Percentiles rank a stretch among this genome's conserved stretches.
Evolutionary conservation across 108 stramenopile species (phyloP).

Genomic region (Nannochloropsis salina): DNA sequence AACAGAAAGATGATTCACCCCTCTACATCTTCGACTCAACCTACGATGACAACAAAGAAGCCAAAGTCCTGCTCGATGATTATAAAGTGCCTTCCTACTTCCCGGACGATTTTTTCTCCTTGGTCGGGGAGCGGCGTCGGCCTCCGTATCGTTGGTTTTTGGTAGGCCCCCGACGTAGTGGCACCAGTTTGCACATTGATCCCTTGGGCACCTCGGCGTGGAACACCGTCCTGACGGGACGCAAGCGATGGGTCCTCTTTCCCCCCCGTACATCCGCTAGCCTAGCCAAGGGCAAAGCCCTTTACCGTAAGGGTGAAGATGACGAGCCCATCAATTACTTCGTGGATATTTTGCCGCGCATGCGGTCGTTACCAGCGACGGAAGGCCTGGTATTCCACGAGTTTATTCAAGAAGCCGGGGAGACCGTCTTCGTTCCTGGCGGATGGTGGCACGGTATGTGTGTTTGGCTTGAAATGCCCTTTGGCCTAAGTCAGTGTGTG

Average conservation of each 20-base stretch:
- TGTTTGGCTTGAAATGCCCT: background rate
- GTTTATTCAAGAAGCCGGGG: slow-evolving; percentile 92
- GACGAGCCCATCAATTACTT: slow-evolving; percentile 98
- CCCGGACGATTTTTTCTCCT: slow-evolving; percentile 78
- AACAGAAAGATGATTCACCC: slow-evolving; percentile 79
- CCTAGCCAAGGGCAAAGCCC: slow-evolving; percentile 63
- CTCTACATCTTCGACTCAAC: slow-evolving; percentile 91
- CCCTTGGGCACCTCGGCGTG: slow-evolving; percentile 92
- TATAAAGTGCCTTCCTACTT: slow-evolving; percentile 82
- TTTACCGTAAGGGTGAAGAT: slow-evolving; percentile 63
- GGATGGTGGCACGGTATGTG: slow-evolving; percentile 94
- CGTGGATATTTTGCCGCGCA: slow-evolving; percentile 75
- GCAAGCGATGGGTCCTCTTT: slow-evolving; percentile 96
- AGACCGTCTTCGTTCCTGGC: slow-evolving; percentile 88
- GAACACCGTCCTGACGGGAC: slow-evolving; percentile 86
- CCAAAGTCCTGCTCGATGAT: slow-evolving; percentile 63
- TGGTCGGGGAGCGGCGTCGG: slow-evolving; percentile 78
- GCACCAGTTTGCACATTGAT: slow-evolving; percentile 90
- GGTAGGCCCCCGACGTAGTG: slow-evolving; percentile 79
- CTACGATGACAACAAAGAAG: slow-evolving; percentile 73
- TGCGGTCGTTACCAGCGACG: slow-evolving; percentile 61
- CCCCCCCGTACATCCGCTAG: slow-evolving; percentile 66
- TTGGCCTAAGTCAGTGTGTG: background rate
- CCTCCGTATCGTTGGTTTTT: slow-evolving; percentile 98
- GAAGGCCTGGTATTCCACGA: slow-evolving; percentile 63